Evolutionary conservation across 306 rosid species (phyloP), one percentile per base, ranked within the genome.

Genomic region (Mimosa bimucronata): DNA sequence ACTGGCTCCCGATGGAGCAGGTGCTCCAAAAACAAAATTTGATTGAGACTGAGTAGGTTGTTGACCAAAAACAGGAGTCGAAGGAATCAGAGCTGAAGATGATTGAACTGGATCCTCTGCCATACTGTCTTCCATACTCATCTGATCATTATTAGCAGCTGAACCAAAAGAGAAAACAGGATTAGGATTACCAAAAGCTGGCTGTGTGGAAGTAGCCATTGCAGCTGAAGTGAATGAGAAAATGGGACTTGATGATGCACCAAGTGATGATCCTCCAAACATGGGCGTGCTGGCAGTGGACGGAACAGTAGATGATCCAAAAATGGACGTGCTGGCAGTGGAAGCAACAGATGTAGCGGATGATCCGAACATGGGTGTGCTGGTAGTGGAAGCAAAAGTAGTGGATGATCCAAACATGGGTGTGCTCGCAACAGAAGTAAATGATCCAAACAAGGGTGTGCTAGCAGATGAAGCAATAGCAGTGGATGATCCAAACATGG

Each of bases 121-220:
- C 98, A 95, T 93, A 85, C 94, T 90, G 82, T 95, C 97, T 83
- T 88, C 97, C 97, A 91, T 90, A 69, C 74, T 87, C 90, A 79
- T 87, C 84, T 95, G 97, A 71, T 87, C 90, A 81, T 83, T 91
- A 88, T 86, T 91, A 70, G 92, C 52, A 37, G 88, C 69, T 57
- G 95, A 80, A 85, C 84, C 75, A 57, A 89, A 86, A 25, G 79
- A 0, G 14, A 86, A 90, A 38, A n/a, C 74, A 34, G 88, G 52
- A 75, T 64, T 88, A 15, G 89, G 61, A 66, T 48, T 91, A 57
- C 86, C 91, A 80, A 95, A 90, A 28, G 84, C 85, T 66, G 97
- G 86, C 69, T 89, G 98, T 41, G 88, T 23, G 8, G 92, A 23
- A 41, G 89, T 69, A 62, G 86, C 38, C 30, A 83, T 80, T 41